Base-by-base conservation (phyloP, 73 alveolate genomes). In the Paramecium biaurelia region DNA sequence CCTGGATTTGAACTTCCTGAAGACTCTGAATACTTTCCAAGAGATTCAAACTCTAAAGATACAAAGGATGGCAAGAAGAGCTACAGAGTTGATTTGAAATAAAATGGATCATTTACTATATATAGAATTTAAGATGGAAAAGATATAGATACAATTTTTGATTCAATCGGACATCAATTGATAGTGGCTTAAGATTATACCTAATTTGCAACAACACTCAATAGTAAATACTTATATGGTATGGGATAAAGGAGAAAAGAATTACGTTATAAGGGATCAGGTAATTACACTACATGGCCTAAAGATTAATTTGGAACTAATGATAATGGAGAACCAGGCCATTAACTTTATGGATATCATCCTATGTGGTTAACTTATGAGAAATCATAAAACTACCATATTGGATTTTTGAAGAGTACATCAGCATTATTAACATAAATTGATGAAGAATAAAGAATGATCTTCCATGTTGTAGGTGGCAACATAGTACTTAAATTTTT, bases 221-320 rank as follows among this genome's bases (percentile, higher is more conserved):
- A 63, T 26, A 63, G 84, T 32, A 63, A 63, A 26, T 26, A 63
- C 12, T 32, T 63, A 12, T 63, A 63, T 63, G 94, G 94, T 0
- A 35, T 89, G 26, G 94, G 94, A 8, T 85, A 89, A 21, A 89
- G 94, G 57, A 89, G 94, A 70, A 89, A 57, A 8, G 70, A 57
- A 24, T 72, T 89, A 7, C 70, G 79, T 35, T 70, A 43, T 7
- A 89, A 41, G 7, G 90, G 90, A 12, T 24, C 94, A 20, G 94
- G 94, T 23, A 70, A 89, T 18, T 89, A 89, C 67, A 89, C 92
- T 12, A 89, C 87, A 38, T 89, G 94, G 94, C 92, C 94, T 1
- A 82, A 76, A 10, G 94, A 89, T 89, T 45, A 79, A 42, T 76
- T 59, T 24, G 90, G 76, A 2, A 70, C 82, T 7, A 70, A 57